Conservation (phyloP, 2,329 filamentous ascomycete genomes). For the Fusarium oligoseptatum region DNA sequence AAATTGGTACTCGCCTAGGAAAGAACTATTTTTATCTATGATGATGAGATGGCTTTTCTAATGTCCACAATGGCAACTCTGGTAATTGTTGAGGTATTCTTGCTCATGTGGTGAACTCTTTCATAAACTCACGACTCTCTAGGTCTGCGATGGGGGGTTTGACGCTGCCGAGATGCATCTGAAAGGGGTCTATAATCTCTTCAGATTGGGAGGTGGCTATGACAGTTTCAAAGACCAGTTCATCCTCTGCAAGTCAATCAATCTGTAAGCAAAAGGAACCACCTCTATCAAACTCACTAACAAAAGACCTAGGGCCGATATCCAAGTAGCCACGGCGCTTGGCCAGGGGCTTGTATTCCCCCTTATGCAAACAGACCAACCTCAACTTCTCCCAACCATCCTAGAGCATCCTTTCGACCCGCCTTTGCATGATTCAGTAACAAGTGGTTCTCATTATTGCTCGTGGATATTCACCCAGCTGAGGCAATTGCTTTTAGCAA, state of each 20-base stretch:
- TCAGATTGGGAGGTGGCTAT: not conserved
- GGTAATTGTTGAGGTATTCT: not conserved
- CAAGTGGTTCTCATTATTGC: not conserved
- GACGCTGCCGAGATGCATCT: not conserved
- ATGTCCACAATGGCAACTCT: not conserved
- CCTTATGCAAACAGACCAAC: not conserved
- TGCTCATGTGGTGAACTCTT: fast-evolving
- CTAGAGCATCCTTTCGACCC: not conserved
- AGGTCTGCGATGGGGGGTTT: not conserved
- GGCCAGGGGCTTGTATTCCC: not conserved
- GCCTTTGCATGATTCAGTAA: not conserved
- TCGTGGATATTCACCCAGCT: not conserved
- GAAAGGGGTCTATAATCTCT: not conserved
- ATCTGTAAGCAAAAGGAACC: too few species aligned
- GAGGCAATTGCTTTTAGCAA: not conserved
- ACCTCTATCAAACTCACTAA: too few species aligned
- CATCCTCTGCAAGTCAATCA: not conserved
- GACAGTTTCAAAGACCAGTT: not conserved
- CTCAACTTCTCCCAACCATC: not conserved
- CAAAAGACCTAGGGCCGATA: too few species aligned
- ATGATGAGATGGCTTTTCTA: not conserved
- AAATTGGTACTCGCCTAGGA: not conserved
- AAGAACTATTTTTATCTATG: not conserved
- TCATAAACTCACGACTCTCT: not conserved
- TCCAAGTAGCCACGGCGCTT: not conserved